Percentiles rank a stretch among this genome's conserved stretches.
Conservation (phyloP, 2,329 filamentous ascomycete species). For the Pestalotiopsis sp. region DNA sequence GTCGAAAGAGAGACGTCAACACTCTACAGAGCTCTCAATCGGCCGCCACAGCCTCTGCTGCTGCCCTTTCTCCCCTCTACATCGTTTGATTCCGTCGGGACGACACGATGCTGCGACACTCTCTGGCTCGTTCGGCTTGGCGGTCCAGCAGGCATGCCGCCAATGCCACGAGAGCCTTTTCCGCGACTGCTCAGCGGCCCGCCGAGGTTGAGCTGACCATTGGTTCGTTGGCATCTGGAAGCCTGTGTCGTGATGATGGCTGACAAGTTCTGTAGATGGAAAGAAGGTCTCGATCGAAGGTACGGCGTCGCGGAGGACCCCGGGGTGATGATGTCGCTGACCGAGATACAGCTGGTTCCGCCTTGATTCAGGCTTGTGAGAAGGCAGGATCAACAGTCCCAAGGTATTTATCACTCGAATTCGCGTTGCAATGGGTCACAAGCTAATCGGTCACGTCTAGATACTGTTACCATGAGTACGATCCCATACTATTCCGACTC, state of each 20-base stretch:
- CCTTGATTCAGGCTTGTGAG: conserved; percentile 98
- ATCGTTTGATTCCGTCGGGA: conserved; percentile 52
- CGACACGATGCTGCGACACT: conserved; percentile 70
- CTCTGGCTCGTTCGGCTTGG: conserved; percentile 69
- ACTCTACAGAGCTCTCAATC: conserved; percentile 21
- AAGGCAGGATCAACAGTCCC: conserved; percentile 91
- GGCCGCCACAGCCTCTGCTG: conserved; percentile 22
- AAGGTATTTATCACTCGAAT: conserved; percentile 56
- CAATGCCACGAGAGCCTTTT: conserved; percentile 75
- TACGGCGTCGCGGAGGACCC: conserved; percentile 43
- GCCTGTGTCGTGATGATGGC: conserved; percentile 16
- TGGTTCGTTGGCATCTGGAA: conserved; percentile 59
- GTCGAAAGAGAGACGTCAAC: conserved; percentile 16
- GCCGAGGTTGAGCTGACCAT: conserved; percentile 97
- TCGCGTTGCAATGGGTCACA: background rate
- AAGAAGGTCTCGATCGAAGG: conserved; percentile 98
- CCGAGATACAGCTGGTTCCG: conserved; percentile 76
- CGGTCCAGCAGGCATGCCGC: conserved; percentile 62
- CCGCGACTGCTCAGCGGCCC: conserved; percentile 74
- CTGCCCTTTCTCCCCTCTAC: conserved; percentile 37
- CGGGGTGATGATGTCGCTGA: conserved; percentile 33
- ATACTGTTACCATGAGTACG: conserved; percentile 99
- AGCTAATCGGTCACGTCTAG: conserved; percentile 48
- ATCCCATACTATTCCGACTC: conserved; percentile 30
- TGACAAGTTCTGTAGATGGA: conserved; percentile 65